Percentiles rank a stretch among this genome's conserved stretches.
These are phyloP conservation scores for Plasmodium yoelii DNA, from an alignment of 169 alveolate species.

Conservation along the genomic window DNA sequence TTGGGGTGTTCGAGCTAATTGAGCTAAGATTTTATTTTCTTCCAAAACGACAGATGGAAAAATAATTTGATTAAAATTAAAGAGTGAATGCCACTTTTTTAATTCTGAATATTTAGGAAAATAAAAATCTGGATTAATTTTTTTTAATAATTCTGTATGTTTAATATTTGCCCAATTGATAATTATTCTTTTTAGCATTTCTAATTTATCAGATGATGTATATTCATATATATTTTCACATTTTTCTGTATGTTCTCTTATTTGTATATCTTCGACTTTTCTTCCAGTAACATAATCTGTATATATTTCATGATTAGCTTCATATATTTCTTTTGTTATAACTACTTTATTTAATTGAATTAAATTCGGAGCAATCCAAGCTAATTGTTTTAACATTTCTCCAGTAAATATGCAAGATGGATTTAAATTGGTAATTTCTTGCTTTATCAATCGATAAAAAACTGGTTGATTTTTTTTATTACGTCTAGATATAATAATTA, in stretches of 20 bases:
- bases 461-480: constrained; percentile 59
- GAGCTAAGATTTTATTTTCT: constrained; percentile 63
- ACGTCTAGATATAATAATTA: constrained; percentile 50
- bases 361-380: constrained; percentile 75
- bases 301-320: constrained; percentile 29
- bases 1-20: constrained; percentile 62
- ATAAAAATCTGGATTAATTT: constrained; percentile 54
- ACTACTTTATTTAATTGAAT: constrained; percentile 69
- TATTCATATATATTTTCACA: constrained; percentile 64
- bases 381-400: constrained; percentile 51
- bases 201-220: constrained; percentile 39
- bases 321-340: constrained; percentile 62
- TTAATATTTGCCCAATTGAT: constrained; percentile 72
- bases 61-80: constrained; percentile 47
- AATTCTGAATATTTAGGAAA: constrained; percentile 56
- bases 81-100: constrained; percentile 74
- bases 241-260: constrained; percentile 56
- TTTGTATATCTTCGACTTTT: constrained; percentile 75
- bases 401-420: constrained; percentile 15
- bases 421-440: constrained; percentile 34
- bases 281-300: constrained; percentile 62
- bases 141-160: constrained; percentile 71
- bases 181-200: constrained; percentile 61
- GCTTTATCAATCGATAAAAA: constrained; percentile 46
- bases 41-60: constrained; percentile 64